Evolutionary conservation across 1,139 yeast species (phyloP).

Genomic region (Yamadazyma aaseri): DNA sequence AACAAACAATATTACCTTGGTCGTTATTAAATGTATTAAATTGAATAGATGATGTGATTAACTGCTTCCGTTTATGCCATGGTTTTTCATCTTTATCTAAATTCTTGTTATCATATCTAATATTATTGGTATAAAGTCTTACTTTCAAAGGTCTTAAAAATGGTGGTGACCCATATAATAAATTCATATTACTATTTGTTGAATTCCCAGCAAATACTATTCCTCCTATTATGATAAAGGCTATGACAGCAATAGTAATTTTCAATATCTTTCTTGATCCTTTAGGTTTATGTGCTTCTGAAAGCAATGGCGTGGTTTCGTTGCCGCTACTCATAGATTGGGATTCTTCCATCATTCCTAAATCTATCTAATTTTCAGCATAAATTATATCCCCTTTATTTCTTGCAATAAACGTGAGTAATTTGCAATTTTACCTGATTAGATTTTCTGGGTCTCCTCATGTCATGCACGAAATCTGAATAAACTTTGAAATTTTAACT

Average conservation of each 20-base stretch:
- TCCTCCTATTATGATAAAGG: conserved; percentile 1
- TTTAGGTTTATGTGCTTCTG: too few species aligned
- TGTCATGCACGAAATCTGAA: background rate
- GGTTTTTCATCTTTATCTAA: conserved; percentile 35
- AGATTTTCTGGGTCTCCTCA: background rate
- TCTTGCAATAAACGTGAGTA: too few species aligned
- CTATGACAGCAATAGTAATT: conserved; percentile 1
- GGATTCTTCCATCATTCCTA: too few species aligned
- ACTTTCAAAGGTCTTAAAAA: conserved; percentile 22
- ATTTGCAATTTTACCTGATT: conserved; percentile 1
- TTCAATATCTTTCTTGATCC: background rate
- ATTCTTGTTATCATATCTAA: conserved; percentile 44
- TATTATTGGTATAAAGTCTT: conserved; percentile 53
- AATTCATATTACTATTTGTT: background rate
- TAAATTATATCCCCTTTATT: too few species aligned
- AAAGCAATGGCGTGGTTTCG: too few species aligned
- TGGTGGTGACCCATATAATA: conserved; percentile 6
- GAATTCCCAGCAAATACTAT: background rate
- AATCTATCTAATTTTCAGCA: too few species aligned
- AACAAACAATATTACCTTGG: conserved; percentile 41
- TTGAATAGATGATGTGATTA: conserved; percentile 37
- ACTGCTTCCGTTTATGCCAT: conserved; percentile 43
- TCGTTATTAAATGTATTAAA: conserved; percentile 31
- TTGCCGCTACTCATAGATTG: too few species aligned
- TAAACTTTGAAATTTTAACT: conserved; percentile 15